Percentiles rank a stretch among this genome's conserved stretches.
Conservation (phyloP, 371 early-diverging fungal genomes). For the Capillidium rhysosporum region DNA sequence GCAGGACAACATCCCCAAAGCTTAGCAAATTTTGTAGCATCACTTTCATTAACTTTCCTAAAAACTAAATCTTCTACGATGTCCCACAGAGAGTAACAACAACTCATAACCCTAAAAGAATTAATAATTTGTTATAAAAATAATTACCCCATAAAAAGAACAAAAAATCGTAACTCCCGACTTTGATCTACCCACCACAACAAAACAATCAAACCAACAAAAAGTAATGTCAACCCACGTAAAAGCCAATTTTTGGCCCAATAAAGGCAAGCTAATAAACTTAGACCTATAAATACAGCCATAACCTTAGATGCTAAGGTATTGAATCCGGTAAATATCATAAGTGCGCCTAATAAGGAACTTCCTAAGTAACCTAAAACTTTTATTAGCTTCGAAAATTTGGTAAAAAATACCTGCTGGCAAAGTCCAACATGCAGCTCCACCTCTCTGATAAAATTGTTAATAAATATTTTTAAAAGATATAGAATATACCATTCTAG, state of each 20-base stretch:
- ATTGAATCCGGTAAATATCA: constrained; percentile 83
- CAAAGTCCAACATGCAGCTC: constrained; percentile 46
- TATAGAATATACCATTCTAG: constrained; percentile 41
- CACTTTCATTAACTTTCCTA: constrained; percentile 78
- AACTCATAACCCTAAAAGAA: constrained; percentile 55
- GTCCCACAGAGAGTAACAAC: constrained; percentile 82
- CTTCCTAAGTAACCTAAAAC: constrained; percentile 43
- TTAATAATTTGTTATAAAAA: background rate
- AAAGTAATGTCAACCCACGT: constrained; percentile 54
- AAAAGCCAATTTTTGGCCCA: constrained; percentile 83
- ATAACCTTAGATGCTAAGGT: constrained; percentile 65
- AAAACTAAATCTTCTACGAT: constrained; percentile 81
- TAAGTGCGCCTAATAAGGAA: constrained; percentile 61
- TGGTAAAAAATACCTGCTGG: constrained; percentile 27
- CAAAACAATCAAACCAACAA: constrained; percentile 58
- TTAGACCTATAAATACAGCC: constrained; percentile 52
- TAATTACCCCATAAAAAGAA: constrained; percentile 68
- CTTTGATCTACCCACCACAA: constrained; percentile 67
- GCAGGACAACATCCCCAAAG: constrained; percentile 56
- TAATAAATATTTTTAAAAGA: background rate
- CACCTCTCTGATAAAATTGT: constrained; percentile 26
- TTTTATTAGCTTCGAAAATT: background rate
- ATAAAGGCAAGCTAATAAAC: constrained; percentile 48
- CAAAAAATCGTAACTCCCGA: constrained; percentile 58
- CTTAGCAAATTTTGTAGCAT: constrained; percentile 73